Evolutionary conservation across 208 protist genomes (phyloP).

Genomic region (Acanthamoeba royreba): DNA sequence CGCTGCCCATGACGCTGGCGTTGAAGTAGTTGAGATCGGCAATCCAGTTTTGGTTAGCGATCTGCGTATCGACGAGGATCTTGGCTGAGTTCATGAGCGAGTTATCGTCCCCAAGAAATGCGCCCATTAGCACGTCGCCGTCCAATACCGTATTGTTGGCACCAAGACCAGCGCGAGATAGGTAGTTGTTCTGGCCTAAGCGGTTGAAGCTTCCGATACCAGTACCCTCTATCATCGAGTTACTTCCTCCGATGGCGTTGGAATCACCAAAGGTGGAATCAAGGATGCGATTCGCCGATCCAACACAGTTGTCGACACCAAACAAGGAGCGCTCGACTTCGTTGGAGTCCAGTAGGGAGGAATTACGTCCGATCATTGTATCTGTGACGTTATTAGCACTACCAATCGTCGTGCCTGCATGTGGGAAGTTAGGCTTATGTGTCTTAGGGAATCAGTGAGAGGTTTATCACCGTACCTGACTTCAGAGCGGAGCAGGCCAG

Average conservation of each 20-base stretch:
- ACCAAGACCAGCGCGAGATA: neutral
- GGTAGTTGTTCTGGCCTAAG: neutral
- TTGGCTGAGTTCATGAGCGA: neutral
- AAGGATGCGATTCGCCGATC: neutral
- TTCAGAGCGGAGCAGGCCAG: neutral
- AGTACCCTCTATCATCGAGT: neutral
- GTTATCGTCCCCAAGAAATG: neutral
- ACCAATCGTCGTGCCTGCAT: neutral
- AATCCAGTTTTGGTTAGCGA: neutral
- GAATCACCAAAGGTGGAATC: neutral
- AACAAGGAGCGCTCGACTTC: neutral
- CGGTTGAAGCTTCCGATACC: neutral
- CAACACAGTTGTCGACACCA: neutral
- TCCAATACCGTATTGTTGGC: neutral
- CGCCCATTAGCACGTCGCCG: neutral
- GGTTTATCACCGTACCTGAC: neutral
- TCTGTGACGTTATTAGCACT: neutral
- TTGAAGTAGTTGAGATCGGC: neutral
- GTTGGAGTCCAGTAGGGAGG: neutral
- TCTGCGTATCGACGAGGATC: neutral
- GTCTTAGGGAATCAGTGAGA: neutral
- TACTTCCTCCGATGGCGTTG: neutral
- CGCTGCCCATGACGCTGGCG: neutral
- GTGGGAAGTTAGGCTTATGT: neutral
- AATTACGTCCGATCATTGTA: neutral